A percentile compares a stretch with the other conserved stretches of the same genome.
phyloP scores from a whole-genome alignment of 208 protist genomes.

The Trypanosoma melophagium region DNA sequence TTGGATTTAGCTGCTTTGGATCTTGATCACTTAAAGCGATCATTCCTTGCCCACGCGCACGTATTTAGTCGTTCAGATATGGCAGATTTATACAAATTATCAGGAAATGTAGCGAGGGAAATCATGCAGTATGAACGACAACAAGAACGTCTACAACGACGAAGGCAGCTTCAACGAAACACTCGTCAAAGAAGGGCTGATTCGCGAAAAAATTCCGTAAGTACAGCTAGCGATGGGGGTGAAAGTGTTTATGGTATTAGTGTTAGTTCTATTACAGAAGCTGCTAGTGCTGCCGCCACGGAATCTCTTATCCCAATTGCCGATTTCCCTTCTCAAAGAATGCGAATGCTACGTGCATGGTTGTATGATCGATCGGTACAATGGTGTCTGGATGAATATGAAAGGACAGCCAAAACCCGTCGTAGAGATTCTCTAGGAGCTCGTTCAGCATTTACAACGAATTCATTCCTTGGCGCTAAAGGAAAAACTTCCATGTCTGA shows the following conservation, averaged over 20 bases:
- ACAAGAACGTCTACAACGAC: not conserved
- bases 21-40: slow-evolving; percentile 51
- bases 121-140: slow-evolving; percentile 9
- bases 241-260: not conserved
- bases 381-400: slow-evolving; percentile 2
- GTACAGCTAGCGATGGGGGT: not conserved
- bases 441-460: not conserved
- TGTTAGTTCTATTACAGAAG: slow-evolving; percentile 4
- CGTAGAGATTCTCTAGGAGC: not conserved
- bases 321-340: slow-evolving; percentile 14
- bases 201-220: not conserved
- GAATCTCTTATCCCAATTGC: not conserved
- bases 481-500: slow-evolving; percentile 9
- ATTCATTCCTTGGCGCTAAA: not conserved
- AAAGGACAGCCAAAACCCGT: not conserved
- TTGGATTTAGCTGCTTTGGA: slow-evolving; percentile 58
- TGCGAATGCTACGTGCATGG: slow-evolving; percentile 15
- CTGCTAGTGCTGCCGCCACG: not conserved
- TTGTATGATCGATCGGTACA: slow-evolving; percentile 27
- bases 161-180: not conserved
- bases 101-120: slow-evolving; percentile 17
- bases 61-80: slow-evolving; percentile 40
- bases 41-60: slow-evolving; percentile 53
- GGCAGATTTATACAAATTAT: slow-evolving; percentile 29
- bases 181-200: not conserved